Conservation (phyloP, 106 monocot species). For the Dioscorea alata region DNA sequence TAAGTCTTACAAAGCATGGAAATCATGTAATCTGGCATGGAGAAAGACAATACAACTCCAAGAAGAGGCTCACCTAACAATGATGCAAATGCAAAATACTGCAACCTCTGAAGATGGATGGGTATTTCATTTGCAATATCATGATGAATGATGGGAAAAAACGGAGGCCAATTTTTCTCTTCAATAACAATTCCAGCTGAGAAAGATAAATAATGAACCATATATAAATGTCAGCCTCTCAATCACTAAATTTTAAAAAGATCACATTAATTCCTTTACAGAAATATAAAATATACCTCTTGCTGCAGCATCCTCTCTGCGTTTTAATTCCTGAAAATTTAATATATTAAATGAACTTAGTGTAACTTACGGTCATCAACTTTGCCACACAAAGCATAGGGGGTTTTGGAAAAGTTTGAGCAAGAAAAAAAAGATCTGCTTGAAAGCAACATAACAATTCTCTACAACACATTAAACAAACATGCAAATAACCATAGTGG, state of each 20-base stretch:
- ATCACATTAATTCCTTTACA: slow-evolving; percentile 1
- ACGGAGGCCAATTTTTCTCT: slow-evolving; percentile 69
- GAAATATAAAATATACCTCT: slow-evolving; percentile 25
- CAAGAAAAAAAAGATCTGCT: background rate
- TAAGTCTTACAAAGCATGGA: too few species aligned
- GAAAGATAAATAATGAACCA: background rate
- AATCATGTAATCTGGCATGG: too few species aligned
- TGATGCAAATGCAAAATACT: slow-evolving; percentile 76
- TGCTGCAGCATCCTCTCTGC: slow-evolving; percentile 50
- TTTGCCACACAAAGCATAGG: too few species aligned
- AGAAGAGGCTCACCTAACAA: slow-evolving; percentile 45
- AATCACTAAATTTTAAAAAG: background rate
- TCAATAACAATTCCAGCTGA: slow-evolving; percentile 74
- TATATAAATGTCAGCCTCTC: slow-evolving; percentile 1
- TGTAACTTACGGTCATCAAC: background rate
- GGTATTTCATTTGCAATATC: slow-evolving; percentile 74
- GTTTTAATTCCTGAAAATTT: slow-evolving; percentile 36
- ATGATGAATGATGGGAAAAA: slow-evolving; percentile 77
- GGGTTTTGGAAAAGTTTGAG: too few species aligned
- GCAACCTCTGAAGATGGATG: slow-evolving; percentile 57
- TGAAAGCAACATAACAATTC: background rate
- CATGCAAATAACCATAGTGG: background rate
- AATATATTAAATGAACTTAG: background rate
- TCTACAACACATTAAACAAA: background rate
- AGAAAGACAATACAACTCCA: too few species aligned